Conservation (phyloP, 2,329 filamentous ascomycete species). For the Colletotrichum spinosum region DNA sequence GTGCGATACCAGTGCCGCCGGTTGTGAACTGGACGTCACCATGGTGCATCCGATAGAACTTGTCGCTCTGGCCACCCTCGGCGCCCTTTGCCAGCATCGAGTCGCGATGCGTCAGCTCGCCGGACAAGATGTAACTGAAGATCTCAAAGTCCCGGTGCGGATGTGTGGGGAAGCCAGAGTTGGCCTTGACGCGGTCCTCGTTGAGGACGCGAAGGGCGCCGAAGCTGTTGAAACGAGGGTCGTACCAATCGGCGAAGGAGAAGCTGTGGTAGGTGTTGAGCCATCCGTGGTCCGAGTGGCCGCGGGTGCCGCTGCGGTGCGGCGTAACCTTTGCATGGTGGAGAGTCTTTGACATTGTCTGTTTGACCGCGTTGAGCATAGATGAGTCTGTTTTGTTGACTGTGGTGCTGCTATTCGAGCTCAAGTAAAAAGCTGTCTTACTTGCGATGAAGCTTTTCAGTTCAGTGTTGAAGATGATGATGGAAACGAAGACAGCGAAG, state of each 20-base stretch:
- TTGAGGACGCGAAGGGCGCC: conserved; percentile 87
- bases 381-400: conserved; percentile 22
- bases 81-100: conserved; percentile 80
- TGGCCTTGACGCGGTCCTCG: conserved; percentile 83
- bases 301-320: conserved; percentile 77
- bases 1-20: conserved; percentile 83
- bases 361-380: conserved; percentile 54
- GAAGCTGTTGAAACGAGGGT: conserved; percentile 75
- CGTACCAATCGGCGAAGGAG: conserved; percentile 79
- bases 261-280: conserved; percentile 90
- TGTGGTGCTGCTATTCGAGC: conserved; percentile 35
- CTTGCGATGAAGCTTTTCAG: conserved; percentile 41
- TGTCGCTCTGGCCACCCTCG: conserved; percentile 69
- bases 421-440: conserved; percentile 40
- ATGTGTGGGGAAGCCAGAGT: conserved; percentile 85
- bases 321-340: conserved; percentile 78
- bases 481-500: conserved; percentile 53
- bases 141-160: conserved; percentile 90
- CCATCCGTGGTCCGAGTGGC: conserved; percentile 87
- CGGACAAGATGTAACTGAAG: conserved; percentile 87
- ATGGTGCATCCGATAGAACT: conserved; percentile 77
- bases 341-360: conserved; percentile 72
- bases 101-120: conserved; percentile 89
- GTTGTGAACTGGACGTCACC: conserved; percentile 93
- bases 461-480: conserved; percentile 46